Evolutionary conservation across 768 basidiomycete species (phyloP), one percentile per base, ranked within the genome.

Genomic region (Rhizopogon vinicolor): DNA sequence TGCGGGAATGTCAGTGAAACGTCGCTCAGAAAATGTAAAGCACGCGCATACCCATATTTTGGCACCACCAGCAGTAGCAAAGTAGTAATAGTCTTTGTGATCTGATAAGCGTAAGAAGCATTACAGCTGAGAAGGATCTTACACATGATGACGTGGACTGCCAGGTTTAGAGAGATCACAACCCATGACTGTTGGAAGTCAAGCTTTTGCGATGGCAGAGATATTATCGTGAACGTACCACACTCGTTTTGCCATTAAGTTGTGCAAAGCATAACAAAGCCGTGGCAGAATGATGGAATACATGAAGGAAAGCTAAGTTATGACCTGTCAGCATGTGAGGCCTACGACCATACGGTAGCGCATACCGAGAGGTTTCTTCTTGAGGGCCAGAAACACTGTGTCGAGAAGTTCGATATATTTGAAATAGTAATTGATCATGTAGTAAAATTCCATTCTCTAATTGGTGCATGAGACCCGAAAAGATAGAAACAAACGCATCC

Each of bases 371-470:
- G 93, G 93, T 74, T 98, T 98, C 82, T 98, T 99, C 84, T 98
- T 99, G 64, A 98, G 75, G 9, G 91, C 91, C 61, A 99, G 84
- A 81, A 98, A 99, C 61, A 98, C 83, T 13, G 97, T 99, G 77
- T 98, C 97, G 60, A 96, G 71, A 56, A 98, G 84, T 74, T 99
- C 97, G 60, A 97, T 75, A 72, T 98, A 98, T 71, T 98, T 98
- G 84, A 97, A 92, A 74, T 87, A 94, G 76, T 98, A 99, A 78
- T 99, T 99, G 78, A 98, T 79, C 80, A 98, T 93, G 78, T 99
- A 98, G 78, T 91, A 98, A 66, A 94, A 88, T 75, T 98, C 90
- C 70, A 98, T 78, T 69, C 82, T 83, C 94, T 97, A 65, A 43
- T 19, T 41, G 8, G 44, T 51, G 33, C 50, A 48, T 46, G 37